A percentile compares a stretch with the other conserved stretches of the same genome.
Conservation (phyloP, 2,329 filamentous ascomycete species). For the Dothidotthia symphoricarpi region DNA sequence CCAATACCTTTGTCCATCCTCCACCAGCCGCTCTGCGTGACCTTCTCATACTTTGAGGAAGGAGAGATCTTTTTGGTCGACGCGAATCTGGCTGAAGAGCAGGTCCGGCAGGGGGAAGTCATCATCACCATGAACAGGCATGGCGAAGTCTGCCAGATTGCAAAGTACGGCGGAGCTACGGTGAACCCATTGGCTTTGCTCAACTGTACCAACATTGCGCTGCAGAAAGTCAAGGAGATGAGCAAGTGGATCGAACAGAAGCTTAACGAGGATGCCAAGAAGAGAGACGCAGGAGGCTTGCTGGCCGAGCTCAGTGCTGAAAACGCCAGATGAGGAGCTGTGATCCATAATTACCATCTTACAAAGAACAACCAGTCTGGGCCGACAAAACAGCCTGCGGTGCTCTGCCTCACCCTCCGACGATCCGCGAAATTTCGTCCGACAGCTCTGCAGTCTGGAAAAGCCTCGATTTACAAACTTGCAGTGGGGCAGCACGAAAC, state of each 20-base stretch:
- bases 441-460: slow-evolving; percentile 4
- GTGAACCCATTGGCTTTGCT: slow-evolving; percentile 78
- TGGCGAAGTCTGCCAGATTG: slow-evolving; percentile 86
- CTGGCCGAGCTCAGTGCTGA: slow-evolving; percentile 78
- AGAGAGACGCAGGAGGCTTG: slow-evolving; percentile 74
- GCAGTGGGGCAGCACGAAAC: neutral
- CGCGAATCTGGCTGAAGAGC: slow-evolving; percentile 71
- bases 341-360: slow-evolving; percentile 8
- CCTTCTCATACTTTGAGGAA: slow-evolving; percentile 79
- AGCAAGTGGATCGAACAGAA: slow-evolving; percentile 69
- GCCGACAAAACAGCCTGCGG: slow-evolving; percentile 5
- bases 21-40: slow-evolving; percentile 88
- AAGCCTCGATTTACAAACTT: neutral
- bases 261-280: slow-evolving; percentile 74
- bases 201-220: slow-evolving; percentile 70
- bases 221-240: slow-evolving; percentile 78
- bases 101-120: slow-evolving; percentile 68
- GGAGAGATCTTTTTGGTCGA: slow-evolving; percentile 72
- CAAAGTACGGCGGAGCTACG: slow-evolving; percentile 82
- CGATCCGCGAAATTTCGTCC: slow-evolving; percentile 20
- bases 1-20: slow-evolving; percentile 87
- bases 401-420: slow-evolving; percentile 6
- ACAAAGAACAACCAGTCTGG: slow-evolving; percentile 17
- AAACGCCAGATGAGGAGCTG: slow-evolving; percentile 67
- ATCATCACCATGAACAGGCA: slow-evolving; percentile 85